A percentile compares a stretch with the other conserved stretches of the same genome.
phyloP scores from a whole-genome alignment of 2,329 filamentous ascomycete genomes.

The Ophiosphaerella narmari region DNA sequence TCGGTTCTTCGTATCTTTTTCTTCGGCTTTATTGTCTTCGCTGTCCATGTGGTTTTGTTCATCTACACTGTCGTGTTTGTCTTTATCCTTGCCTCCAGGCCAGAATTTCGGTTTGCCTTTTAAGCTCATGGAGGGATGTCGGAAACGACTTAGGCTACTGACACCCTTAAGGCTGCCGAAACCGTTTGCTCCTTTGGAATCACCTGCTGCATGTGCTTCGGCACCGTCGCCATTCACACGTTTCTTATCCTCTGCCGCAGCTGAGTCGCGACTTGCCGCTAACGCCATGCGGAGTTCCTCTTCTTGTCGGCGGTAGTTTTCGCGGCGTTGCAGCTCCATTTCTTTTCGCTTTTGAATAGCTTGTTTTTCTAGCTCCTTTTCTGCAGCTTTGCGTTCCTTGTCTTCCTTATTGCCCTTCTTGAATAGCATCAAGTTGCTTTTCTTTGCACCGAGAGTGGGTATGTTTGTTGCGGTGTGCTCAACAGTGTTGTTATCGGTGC shows the following conservation, averaged over 20 bases:
- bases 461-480: slow-evolving; percentile 40
- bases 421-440: slow-evolving; percentile 49
- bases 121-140: slow-evolving; percentile 77
- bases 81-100: slow-evolving; percentile 53
- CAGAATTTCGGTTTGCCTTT: slow-evolving; percentile 75
- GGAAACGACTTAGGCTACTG: slow-evolving; percentile 65
- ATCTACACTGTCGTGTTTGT: slow-evolving; percentile 29
- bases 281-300: slow-evolving; percentile 68
- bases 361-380: slow-evolving; percentile 57
- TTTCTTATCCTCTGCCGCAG: slow-evolving; percentile 53
- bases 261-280: slow-evolving; percentile 68
- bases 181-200: slow-evolving; percentile 42
- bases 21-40: slow-evolving; percentile 52
- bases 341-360: slow-evolving; percentile 56
- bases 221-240: slow-evolving; percentile 13
- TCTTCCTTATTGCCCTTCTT: slow-evolving; percentile 69
- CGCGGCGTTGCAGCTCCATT: slow-evolving; percentile 58
- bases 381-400: slow-evolving; percentile 62
- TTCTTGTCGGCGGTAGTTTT: slow-evolving; percentile 62
- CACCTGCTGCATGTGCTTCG: slow-evolving; percentile 3
- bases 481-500: slow-evolving; percentile 34
- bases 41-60: slow-evolving; percentile 22
- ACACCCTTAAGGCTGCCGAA: slow-evolving; percentile 38
- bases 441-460: slow-evolving; percentile 41
- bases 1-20: slow-evolving; percentile 68